phyloP scores from a whole-genome alignment of 208 protist genomes.

The Angomonas desouzai region DNA sequence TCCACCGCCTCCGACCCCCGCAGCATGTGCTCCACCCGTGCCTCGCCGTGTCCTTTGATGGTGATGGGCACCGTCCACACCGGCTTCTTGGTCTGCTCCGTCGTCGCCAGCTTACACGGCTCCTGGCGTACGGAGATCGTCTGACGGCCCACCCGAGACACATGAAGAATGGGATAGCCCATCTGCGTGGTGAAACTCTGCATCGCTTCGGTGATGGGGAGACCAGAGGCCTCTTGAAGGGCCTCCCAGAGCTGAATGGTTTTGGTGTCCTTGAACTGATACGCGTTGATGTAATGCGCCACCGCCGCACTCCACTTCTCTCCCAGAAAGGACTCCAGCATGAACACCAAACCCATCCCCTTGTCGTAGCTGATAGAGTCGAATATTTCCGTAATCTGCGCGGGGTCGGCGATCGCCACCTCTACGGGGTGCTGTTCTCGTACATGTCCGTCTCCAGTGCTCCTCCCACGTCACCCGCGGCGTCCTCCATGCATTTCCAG shows the following conservation, averaged over 20 bases:
- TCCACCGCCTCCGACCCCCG: constrained; percentile 31
- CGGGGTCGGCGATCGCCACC: constrained; percentile 88
- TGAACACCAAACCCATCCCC: constrained; percentile 91
- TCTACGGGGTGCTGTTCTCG: constrained; percentile 95
- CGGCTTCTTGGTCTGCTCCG: constrained; percentile 19
- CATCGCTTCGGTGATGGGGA: constrained; percentile 86
- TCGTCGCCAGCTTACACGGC: constrained; percentile 55
- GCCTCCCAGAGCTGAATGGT: constrained; percentile 95
- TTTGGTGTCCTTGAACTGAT: constrained; percentile 88
- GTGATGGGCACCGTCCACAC: constrained; percentile 73
- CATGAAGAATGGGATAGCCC: constrained; percentile 91
- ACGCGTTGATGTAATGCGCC: constrained; percentile 89
- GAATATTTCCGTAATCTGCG: constrained; percentile 97
- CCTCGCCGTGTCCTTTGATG: constrained; percentile 19
- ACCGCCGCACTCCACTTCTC: constrained; percentile 86
- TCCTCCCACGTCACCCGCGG: constrained; percentile 39
- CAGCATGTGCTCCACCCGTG: constrained; percentile 46
- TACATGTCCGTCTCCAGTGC: constrained; percentile 90
- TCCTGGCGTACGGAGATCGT: constrained; percentile 55
- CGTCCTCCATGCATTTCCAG: constrained; percentile 88
- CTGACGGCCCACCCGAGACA: constrained; percentile 24
- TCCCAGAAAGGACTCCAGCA: constrained; percentile 91
- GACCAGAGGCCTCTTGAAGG: constrained; percentile 75
- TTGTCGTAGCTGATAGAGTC: constrained; percentile 97
- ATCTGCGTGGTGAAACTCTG: constrained; percentile 89